Conservation (phyloP, 1,284 basidiomycete genomes). For the Leccinum huronense region DNA sequence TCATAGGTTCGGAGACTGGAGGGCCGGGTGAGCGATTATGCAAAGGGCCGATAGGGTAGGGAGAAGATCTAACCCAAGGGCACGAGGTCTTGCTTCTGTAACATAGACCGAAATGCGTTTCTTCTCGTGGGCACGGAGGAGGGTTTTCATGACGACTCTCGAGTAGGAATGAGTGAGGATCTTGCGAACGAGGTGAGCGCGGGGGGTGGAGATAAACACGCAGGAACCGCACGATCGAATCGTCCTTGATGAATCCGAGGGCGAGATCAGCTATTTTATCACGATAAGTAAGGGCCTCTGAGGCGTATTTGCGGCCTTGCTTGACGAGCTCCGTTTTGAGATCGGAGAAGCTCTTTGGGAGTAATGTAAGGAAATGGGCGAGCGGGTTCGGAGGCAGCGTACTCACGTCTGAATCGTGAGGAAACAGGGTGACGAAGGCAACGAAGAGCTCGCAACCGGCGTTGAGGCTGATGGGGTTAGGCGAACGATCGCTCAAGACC, state of each 20-base stretch:
- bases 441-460: slow-evolving; percentile 92
- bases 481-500: slow-evolving; percentile 58
- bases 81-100: slow-evolving; percentile 89
- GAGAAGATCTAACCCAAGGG: slow-evolving; percentile 59
- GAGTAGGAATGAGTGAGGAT: slow-evolving; percentile 97
- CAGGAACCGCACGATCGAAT: slow-evolving; percentile 66
- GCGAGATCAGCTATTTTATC: slow-evolving; percentile 89
- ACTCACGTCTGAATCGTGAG: slow-evolving; percentile 78
- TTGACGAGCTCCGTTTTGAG: slow-evolving; percentile 79
- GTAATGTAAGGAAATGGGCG: slow-evolving; percentile 14
- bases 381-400: slow-evolving; percentile 12
- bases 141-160: slow-evolving; percentile 91
- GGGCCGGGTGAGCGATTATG: slow-evolving; percentile 11
- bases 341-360: slow-evolving; percentile 68
- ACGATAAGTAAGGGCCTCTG: slow-evolving; percentile 82
- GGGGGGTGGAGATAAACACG: slow-evolving; percentile 16
- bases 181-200: slow-evolving; percentile 42
- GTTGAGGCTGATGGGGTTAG: slow-evolving; percentile 82
- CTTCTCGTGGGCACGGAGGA: slow-evolving; percentile 84
- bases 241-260: slow-evolving; percentile 91
- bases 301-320: slow-evolving; percentile 75
- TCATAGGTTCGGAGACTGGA: slow-evolving; percentile 87
- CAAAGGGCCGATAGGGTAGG: slow-evolving; percentile 16
- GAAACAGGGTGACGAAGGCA: slow-evolving; percentile 81
- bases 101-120: slow-evolving; percentile 98